phyloP scores from a whole-genome alignment of 768 basidiomycete species.

The Rhodotorula sphaerocarpa region DNA sequence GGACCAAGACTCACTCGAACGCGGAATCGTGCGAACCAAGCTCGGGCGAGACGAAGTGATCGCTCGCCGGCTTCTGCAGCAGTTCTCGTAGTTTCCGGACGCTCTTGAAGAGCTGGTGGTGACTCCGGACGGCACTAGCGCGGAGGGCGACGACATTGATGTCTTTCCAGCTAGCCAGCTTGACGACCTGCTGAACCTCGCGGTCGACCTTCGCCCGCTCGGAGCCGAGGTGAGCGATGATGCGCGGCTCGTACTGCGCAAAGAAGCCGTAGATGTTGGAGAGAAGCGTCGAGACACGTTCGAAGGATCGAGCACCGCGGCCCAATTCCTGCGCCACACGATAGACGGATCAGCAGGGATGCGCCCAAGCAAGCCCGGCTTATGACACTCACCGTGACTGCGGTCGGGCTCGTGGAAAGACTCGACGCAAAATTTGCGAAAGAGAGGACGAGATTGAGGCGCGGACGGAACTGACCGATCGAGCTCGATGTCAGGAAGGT shows the following conservation, averaged over 20 bases:
- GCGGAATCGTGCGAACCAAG: slow-evolving; percentile 5
- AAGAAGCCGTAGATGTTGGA: slow-evolving; percentile 58
- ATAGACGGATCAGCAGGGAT: accelerated
- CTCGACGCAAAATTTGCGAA: slow-evolving; percentile 48
- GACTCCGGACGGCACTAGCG: slow-evolving; percentile 80
- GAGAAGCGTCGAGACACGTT: slow-evolving; percentile 55
- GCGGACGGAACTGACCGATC: slow-evolving; percentile 69
- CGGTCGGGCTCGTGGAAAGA: slow-evolving; percentile 11
- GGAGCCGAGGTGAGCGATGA: slow-evolving; percentile 51
- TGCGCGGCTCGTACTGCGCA: slow-evolving; percentile 51
- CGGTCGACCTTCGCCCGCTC: slow-evolving; percentile 63
- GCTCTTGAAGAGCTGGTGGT: slow-evolving; percentile 80
- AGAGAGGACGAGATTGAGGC: slow-evolving; percentile 60
- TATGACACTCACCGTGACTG: neutral
- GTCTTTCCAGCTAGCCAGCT: slow-evolving; percentile 97
- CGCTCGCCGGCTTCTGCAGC: slow-evolving; percentile 58
- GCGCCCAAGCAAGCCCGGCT: too few species aligned
- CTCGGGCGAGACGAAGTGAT: slow-evolving; percentile 26
- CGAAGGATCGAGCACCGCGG: slow-evolving; percentile 44
- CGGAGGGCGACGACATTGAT: slow-evolving; percentile 87
- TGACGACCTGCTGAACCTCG: slow-evolving; percentile 75
- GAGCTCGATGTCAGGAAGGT: slow-evolving; percentile 66
- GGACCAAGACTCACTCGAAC: neutral
- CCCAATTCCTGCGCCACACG: slow-evolving; percentile 12
- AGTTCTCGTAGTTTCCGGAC: slow-evolving; percentile 86